Base-by-base conservation (phyloP, 2,329 filamentous ascomycete species). In the Diatrype stigma region DNA sequence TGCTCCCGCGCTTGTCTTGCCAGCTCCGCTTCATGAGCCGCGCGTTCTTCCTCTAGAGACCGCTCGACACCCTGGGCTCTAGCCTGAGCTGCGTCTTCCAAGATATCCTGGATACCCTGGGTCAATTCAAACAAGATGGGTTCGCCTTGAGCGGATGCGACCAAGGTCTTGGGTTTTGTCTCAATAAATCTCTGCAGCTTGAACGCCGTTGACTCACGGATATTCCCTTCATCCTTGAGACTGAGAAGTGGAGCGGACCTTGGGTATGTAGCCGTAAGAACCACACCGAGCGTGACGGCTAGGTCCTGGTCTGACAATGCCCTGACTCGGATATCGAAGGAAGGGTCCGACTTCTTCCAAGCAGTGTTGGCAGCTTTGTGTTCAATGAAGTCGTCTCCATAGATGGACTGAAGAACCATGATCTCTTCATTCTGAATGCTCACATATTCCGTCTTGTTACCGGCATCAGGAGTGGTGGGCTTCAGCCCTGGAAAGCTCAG, bases 341-440 rank as follows among this genome's bases (percentile, higher is more conserved):
- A 80, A 16, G 90, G 87, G 64, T 96, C 89, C 3, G 87, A 84
- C 81, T 90, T 91, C 82, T 95, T 91, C 93, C 93, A 97, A 38
- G 91, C 92, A 59, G 82, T 79, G 53, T 84, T 82, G 52, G 81
- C 81, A 47, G 81, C 80, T 63, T 86, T 82, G 61, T 90, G 81
- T 66, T 87, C 84, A 60, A 87, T 78, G 64, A 90, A 96, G 65
- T 96, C 92, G 53, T 96, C 90, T 59, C 86, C 87, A 65, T 94
- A 97, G 46, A 97, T 95, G 40, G 93, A 89, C 62, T 87, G 80
- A 52, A 97, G 77, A 42, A 85, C 93, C 66, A 94, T 82, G 51
- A 96, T 78, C 73, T 97, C 94, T 66, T 96, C 89, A 63, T 87
- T 79, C 72, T 97, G 94, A 32, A 89, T 84, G 71, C 95, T 87